These are phyloP conservation scores for Ambrosiella cleistominuta DNA, from an alignment of 2,329 filamentous ascomycete genomes.

Conservation along the genomic window DNA sequence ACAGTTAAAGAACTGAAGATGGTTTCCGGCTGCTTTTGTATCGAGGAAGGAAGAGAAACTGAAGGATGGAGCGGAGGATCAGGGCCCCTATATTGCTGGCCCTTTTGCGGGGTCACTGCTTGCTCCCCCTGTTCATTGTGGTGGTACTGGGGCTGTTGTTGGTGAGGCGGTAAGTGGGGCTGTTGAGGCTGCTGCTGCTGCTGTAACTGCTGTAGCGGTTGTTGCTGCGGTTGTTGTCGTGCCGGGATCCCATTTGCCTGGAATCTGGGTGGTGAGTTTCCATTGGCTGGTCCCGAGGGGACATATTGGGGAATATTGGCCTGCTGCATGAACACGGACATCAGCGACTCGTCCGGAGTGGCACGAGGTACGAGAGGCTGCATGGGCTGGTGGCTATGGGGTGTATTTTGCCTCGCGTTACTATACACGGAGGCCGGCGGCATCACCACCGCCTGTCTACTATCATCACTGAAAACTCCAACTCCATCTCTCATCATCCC, in stretches of 20 bases:
- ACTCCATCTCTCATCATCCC: no score
- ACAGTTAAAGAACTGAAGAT: slow-evolving; percentile 5
- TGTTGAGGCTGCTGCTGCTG: slow-evolving; percentile 1
- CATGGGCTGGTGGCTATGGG: not conserved
- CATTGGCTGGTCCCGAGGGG: not conserved
- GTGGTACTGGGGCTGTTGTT: slow-evolving; percentile 10
- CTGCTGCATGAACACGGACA: not conserved
- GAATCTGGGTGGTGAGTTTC: no score
- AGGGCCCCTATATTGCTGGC: slow-evolving; percentile 11
- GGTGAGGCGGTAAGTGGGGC: slow-evolving; percentile 1
- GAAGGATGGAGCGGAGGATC: slow-evolving; percentile 10
- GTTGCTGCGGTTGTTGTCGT: not conserved
- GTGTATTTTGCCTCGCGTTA: no score
- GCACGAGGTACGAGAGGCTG: not conserved
- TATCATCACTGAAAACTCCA: no score
- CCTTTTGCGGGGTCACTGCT: slow-evolving; percentile 4
- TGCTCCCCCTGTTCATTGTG: not conserved
- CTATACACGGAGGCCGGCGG: no score
- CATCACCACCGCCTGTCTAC: no score
- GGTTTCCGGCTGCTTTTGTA: slow-evolving; percentile 9
- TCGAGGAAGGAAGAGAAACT: slow-evolving; percentile 3
- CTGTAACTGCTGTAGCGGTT: not conserved
- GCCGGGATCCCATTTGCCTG: no score
- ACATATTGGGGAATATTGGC: slow-evolving; percentile 1
- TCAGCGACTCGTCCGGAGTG: slow-evolving; percentile 1